Evolutionary conservation across 2,329 filamentous ascomycete genomes (phyloP).

Genomic region (Corniculantispora saksenae): DNA sequence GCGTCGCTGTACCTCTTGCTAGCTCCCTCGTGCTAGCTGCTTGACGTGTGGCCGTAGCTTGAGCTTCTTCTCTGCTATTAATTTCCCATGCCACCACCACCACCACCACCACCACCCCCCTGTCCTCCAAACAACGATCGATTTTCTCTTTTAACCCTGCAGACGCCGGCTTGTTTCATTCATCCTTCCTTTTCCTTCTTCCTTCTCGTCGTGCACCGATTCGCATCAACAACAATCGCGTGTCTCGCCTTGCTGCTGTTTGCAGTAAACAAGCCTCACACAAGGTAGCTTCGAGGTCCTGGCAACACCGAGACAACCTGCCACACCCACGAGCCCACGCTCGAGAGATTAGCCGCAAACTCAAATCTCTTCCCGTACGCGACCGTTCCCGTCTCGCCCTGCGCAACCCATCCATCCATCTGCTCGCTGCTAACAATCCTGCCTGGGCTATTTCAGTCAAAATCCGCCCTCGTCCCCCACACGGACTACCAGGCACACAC

Average conservation of each 20-base stretch:
- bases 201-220: background rate
- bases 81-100: slow-evolving; percentile 14
- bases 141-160: slow-evolving; percentile 13
- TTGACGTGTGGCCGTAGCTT: background rate
- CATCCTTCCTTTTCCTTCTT: background rate
- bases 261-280: slow-evolving; percentile 14
- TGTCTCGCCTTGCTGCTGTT: slow-evolving; percentile 13
- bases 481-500: background rate
- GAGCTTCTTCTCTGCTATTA: slow-evolving; percentile 4
- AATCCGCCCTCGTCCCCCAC: slow-evolving; percentile 14
- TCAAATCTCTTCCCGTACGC: slow-evolving; percentile 13
- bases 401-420: background rate
- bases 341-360: slow-evolving; percentile 17
- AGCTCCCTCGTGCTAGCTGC: background rate
- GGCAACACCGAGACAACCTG: background rate
- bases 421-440: background rate
- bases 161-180: background rate
- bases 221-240: background rate
- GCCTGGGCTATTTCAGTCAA: slow-evolving; percentile 3
- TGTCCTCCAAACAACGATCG: background rate
- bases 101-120: background rate
- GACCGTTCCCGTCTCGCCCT: slow-evolving; percentile 12
- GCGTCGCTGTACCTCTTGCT: slow-evolving; percentile 1
- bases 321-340: background rate
- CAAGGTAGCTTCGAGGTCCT: background rate